A percentile compares a stretch with the other conserved stretches of the same genome.
phyloP scores from a whole-genome alignment of 192 early-diverging fungal species.

The Coemansia sp. region DNA sequence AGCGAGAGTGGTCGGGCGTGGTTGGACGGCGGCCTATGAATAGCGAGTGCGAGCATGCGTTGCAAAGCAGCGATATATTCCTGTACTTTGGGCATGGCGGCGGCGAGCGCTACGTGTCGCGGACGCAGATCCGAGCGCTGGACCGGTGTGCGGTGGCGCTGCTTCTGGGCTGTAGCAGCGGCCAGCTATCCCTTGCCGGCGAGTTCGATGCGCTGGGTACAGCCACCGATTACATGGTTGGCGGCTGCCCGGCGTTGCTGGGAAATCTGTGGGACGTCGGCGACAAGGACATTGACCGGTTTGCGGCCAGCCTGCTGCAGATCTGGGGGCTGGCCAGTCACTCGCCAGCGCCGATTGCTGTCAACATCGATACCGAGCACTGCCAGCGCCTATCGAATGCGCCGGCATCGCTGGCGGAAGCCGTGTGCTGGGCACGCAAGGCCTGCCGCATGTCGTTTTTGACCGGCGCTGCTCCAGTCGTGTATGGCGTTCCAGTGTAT shows the following conservation, averaged over 20 bases:
- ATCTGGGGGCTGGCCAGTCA: slow-evolving; percentile 63
- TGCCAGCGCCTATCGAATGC: neutral
- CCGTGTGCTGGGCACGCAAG: slow-evolving; percentile 65
- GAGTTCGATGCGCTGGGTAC: slow-evolving; percentile 89
- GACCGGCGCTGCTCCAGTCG: slow-evolving; percentile 88
- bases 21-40: slow-evolving; percentile 65
- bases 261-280: slow-evolving; percentile 99
- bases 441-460: slow-evolving; percentile 76
- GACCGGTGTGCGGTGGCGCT: slow-evolving; percentile 71
- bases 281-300: slow-evolving; percentile 91
- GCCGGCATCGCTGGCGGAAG: slow-evolving; percentile 65
- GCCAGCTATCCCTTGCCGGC: slow-evolving; percentile 63
- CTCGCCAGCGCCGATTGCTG: slow-evolving; percentile 7
- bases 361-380: slow-evolving; percentile 5
- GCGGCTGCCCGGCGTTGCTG: slow-evolving; percentile 78
- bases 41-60: slow-evolving; percentile 56
- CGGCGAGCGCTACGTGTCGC: slow-evolving; percentile 75
- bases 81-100: slow-evolving; percentile 96
- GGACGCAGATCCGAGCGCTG: slow-evolving; percentile 61
- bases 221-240: slow-evolving; percentile 79
- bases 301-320: slow-evolving; percentile 65
- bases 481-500: slow-evolving; percentile 82
- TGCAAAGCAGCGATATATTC: slow-evolving; percentile 60
- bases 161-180: slow-evolving; percentile 94
- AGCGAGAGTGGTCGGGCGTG: slow-evolving; percentile 65